Evolutionary conservation across 192 early-diverging fungal genomes (phyloP).

Genomic region (Entophlyctis luteolus): DNA sequence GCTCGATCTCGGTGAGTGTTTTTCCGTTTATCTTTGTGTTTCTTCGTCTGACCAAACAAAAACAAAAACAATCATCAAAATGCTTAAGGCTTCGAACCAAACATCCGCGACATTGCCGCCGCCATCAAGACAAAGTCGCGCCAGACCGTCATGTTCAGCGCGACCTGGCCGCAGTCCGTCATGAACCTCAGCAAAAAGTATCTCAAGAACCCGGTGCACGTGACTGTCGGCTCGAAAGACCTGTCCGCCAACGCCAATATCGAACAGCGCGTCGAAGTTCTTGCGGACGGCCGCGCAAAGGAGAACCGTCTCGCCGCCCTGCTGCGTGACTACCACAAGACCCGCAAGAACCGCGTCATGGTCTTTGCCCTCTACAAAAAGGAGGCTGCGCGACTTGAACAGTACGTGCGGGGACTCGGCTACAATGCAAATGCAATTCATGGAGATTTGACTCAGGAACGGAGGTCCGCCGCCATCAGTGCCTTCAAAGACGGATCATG

Average conservation of each 20-base stretch:
- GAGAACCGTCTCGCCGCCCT: slow-evolving; percentile 66
- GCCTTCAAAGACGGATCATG: slow-evolving; percentile 40
- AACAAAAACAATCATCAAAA: too few relatives aligned
- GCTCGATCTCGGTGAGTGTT: slow-evolving; percentile 80
- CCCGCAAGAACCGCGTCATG: slow-evolving; percentile 67
- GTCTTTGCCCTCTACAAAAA: slow-evolving; percentile 85
- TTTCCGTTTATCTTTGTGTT: too few relatives aligned
- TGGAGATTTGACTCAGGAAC: not conserved
- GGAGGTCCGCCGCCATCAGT: not conserved
- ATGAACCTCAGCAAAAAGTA: slow-evolving; percentile 77
- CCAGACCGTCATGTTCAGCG: slow-evolving; percentile 91
- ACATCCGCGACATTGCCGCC: slow-evolving; percentile 88
- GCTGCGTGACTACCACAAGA: slow-evolving; percentile 43
- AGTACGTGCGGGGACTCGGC: slow-evolving; percentile 65
- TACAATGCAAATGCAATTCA: slow-evolving; percentile 63
- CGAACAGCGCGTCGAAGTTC: slow-evolving; percentile 63
- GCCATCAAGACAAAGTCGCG: slow-evolving; percentile 83
- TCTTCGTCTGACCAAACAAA: too few relatives aligned
- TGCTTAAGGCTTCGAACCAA: too few relatives aligned
- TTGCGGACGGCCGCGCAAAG: slow-evolving; percentile 79
- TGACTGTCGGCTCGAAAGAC: slow-evolving; percentile 85
- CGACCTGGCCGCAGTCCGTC: slow-evolving; percentile 90
- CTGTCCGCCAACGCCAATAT: slow-evolving; percentile 31
- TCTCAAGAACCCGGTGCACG: slow-evolving; percentile 83
- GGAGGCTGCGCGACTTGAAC: slow-evolving; percentile 84